Evolutionary conservation across 345 rosid genomes (phyloP).

Genomic region (Raphanus raphanistrum): DNA sequence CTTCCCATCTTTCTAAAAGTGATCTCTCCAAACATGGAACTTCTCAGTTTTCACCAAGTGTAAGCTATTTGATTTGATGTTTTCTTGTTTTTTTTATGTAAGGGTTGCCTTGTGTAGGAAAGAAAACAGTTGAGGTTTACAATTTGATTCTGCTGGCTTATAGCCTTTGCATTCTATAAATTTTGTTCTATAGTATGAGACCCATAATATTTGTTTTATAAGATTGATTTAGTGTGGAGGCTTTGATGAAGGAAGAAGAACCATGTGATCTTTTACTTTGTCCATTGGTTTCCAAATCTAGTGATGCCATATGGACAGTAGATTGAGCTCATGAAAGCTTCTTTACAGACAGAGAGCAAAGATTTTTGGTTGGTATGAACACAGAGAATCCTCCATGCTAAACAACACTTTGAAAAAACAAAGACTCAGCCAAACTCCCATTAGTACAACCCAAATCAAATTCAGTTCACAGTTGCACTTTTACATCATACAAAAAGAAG

Average conservation of each 20-base stretch:
- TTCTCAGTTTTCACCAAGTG: constrained; percentile 32
- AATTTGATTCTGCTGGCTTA: constrained; percentile 32
- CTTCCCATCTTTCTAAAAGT: constrained; percentile 7
- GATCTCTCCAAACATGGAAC: constrained; percentile 19
- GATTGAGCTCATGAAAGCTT: background rate
- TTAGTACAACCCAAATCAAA: constrained; percentile 38
- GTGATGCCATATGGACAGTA: background rate
- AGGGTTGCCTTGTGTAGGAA: constrained; percentile 23
- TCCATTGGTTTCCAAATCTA: background rate
- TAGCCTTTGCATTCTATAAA: constrained; percentile 18
- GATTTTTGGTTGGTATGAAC: constrained; percentile 10
- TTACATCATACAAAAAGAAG: constrained; percentile 37
- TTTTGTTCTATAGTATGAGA: constrained; percentile 23
- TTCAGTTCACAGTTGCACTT: constrained; percentile 39
- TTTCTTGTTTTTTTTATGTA: background rate
- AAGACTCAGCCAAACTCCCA: constrained; percentile 29
- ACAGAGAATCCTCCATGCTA: constrained; percentile 28
- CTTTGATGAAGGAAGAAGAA: constrained; percentile 9
- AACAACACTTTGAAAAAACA: constrained; percentile 8
- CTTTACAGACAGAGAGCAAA: background rate
- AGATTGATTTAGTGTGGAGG: constrained; percentile 9
- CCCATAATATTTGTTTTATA: constrained; percentile 17
- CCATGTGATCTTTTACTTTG: constrained; percentile 15
- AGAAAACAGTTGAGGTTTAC: constrained; percentile 27
- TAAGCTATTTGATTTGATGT: constrained; percentile 26